Percentiles rank a stretch among this genome's conserved stretches.
phyloP scores from a whole-genome alignment of 768 basidiomycete species.

The Erythrobasidium yunnanense region DNA sequence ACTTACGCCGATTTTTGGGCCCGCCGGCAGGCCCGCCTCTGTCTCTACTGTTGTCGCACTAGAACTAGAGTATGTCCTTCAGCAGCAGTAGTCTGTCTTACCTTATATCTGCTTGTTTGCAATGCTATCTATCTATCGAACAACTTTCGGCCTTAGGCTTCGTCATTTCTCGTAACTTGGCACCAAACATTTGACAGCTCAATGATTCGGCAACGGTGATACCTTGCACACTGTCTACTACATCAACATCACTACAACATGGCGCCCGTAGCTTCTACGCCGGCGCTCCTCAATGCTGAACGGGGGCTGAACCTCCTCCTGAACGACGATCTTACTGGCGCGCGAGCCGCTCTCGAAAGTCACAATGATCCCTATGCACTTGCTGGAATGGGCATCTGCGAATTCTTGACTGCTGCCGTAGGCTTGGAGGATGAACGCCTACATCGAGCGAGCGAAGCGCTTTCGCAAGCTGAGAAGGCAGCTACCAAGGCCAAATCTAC shows the following conservation, averaged over 20 bases:
- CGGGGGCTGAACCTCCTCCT: background rate
- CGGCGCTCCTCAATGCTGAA: slow-evolving; percentile 8
- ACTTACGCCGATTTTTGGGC: too few relatives aligned
- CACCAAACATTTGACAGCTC: too few relatives aligned
- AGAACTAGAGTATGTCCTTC: too few relatives aligned
- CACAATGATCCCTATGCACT: slow-evolving; percentile 16
- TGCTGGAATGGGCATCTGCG: slow-evolving; percentile 20
- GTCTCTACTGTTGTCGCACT: too few relatives aligned
- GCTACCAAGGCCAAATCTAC: slow-evolving; percentile 8
- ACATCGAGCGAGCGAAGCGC: background rate
- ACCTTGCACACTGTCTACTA: too few relatives aligned
- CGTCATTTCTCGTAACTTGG: too few relatives aligned
- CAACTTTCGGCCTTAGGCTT: too few relatives aligned
- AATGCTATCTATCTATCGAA: too few relatives aligned
- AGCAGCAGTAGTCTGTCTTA: too few relatives aligned
- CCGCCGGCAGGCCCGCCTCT: too few relatives aligned
- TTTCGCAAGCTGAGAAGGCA: slow-evolving; percentile 5
- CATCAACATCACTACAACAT: background rate
- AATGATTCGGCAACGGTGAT: too few relatives aligned
- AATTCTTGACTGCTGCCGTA: slow-evolving; percentile 17
- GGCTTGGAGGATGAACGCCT: slow-evolving; percentile 23
- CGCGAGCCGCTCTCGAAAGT: background rate
- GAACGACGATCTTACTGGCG: slow-evolving; percentile 14
- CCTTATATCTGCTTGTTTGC: too few relatives aligned
- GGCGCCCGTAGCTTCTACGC: background rate